Base-by-base conservation (phyloP, 495 filamentous ascomycete species). In the Cudoniella acicularis region DNA sequence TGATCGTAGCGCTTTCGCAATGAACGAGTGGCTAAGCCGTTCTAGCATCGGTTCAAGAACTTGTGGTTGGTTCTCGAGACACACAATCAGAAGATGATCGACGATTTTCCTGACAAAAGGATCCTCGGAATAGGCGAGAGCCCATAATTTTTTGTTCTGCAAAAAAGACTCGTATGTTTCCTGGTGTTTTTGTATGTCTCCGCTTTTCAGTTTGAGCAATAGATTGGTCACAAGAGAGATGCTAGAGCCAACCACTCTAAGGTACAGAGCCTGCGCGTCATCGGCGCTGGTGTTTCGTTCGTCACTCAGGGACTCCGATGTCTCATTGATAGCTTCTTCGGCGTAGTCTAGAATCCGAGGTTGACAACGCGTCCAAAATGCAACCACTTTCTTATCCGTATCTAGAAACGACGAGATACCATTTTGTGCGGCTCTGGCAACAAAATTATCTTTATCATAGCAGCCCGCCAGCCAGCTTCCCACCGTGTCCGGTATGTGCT, bases 391-490 rank as follows among this genome's bases (percentile, higher is more conserved):
- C 48, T 93, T 89, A 25, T 89, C 83, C 0, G 89, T 88, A 0
- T 82, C 74, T 57, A 98, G 89, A 10, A 96, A 85, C 3, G 75
- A 78, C 4, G 79, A 79, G 17, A 97, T 75, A 0, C 89, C 87
- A 47, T 92, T 86, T 53, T 79, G 74, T n/a, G 92, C 89, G 1
- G 89, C 82, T 27, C 83, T 84, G 24, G 86, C 78, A 1, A 88
- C 89, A 13, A 76, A 76, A 52, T 83, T 83, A 68, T 99, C 94
- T 58, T 79, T 87, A 67, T 99, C 95, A 67, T 91, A 93, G 1
- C 86, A 78, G 11, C 95, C 93, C 24, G 87, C 87, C 23, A 96
- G 78, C 95, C 95, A 99, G 10, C 90, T 78, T 8, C 89, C 91
- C 20, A 91, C 85, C 26, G 95, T 77, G 24, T 82, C 80, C 1